phyloP scores from a whole-genome alignment of 1,139 yeast genomes.

The Pichia sp. region DNA sequence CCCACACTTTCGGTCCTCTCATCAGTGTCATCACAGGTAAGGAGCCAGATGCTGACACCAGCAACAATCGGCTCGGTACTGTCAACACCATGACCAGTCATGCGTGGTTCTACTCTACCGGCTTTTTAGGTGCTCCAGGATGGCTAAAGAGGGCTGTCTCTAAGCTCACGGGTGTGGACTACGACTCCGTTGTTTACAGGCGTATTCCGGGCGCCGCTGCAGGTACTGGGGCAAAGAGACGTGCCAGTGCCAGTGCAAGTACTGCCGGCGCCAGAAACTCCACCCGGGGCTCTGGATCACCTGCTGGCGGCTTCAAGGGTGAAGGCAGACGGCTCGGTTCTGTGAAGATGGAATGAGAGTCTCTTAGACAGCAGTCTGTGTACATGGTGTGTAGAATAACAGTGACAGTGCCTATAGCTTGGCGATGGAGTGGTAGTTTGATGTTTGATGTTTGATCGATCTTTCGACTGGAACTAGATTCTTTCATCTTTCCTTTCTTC shows the following conservation, averaged over 20 bases:
- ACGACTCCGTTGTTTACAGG: too few relatives aligned
- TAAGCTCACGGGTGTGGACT: too few relatives aligned
- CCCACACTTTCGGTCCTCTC: constrained; percentile 45
- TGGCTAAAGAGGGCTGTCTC: constrained; percentile 27
- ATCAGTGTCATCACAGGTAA: constrained; percentile 24
- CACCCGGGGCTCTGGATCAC: too few relatives aligned
- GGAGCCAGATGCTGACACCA: constrained; percentile 16
- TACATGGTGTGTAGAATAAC: too few relatives aligned
- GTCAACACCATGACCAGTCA: constrained; percentile 22
- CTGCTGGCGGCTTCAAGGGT: constrained; percentile 3
- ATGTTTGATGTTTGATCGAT: too few relatives aligned
- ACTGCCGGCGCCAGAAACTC: too few relatives aligned
- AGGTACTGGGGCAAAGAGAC: constrained; percentile 26
- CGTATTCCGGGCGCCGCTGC: not conserved
- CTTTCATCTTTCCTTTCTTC: too few relatives aligned
- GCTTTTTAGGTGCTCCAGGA: constrained; percentile 31
- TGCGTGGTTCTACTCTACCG: constrained; percentile 28
- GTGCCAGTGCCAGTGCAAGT: too few relatives aligned
- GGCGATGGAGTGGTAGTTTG: too few relatives aligned
- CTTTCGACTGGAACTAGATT: too few relatives aligned
- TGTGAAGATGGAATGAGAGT: not conserved
- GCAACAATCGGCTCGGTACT: constrained; percentile 30
- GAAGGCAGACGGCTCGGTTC: constrained; percentile 15
- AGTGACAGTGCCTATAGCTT: too few relatives aligned
- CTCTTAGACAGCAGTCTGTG: too few relatives aligned